phyloP scores from a whole-genome alignment of 2,329 filamentous ascomycete species.

The Colletotrichum sp. region DNA sequence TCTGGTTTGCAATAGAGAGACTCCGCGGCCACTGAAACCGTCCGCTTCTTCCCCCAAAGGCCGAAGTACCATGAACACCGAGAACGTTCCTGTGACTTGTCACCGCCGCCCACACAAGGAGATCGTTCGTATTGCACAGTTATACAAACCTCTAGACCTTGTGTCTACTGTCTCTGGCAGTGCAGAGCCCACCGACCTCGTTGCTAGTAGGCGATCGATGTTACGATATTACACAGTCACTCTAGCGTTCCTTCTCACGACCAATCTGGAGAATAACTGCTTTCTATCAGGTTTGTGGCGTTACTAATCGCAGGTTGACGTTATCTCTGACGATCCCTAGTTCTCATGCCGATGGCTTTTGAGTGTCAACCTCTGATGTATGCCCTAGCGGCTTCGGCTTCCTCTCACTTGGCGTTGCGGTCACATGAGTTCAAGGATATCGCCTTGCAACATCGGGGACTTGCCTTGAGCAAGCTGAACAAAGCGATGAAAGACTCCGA shows the following conservation, averaged over 20 bases:
- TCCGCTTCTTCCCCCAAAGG: background rate
- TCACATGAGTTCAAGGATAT: slow-evolving; percentile 14
- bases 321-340: background rate
- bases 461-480: slow-evolving; percentile 15
- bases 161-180: background rate
- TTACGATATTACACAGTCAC: slow-evolving; percentile 22
- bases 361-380: slow-evolving; percentile 22
- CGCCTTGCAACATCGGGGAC: slow-evolving; percentile 21
- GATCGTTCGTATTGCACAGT: background rate
- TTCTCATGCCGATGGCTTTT: slow-evolving; percentile 25
- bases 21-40: background rate
- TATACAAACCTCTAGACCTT: background rate
- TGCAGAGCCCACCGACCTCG: background rate
- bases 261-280: slow-evolving; percentile 23
- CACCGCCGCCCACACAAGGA: background rate
- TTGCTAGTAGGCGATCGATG: slow-evolving; percentile 19
- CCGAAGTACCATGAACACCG: background rate
- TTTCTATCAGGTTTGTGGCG: slow-evolving; percentile 20
- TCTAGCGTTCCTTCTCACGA: slow-evolving; percentile 14
- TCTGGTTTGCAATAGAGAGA: slow-evolving; percentile 18
- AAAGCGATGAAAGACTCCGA: slow-evolving; percentile 11
- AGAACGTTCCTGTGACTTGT: background rate
- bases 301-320: background rate
- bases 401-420: slow-evolving; percentile 22
- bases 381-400: slow-evolving; percentile 24